phyloP scores from a whole-genome alignment of 257 asterid species.

The Capsicum chinense region DNA sequence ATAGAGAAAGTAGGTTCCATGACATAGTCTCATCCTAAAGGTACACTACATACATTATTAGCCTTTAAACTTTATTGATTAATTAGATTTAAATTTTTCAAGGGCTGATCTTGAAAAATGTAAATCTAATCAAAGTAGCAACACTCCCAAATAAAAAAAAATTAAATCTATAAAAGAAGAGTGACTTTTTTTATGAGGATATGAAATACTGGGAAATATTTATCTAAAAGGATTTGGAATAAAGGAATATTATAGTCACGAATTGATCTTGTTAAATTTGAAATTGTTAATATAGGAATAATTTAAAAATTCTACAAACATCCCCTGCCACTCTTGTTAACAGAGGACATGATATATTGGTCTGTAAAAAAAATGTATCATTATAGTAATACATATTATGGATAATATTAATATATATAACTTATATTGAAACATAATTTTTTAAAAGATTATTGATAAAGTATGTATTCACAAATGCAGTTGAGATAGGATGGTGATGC shows the following conservation, averaged over 20 bases:
- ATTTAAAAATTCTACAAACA: constrained; percentile 49
- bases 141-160: too few relatives aligned
- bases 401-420: neutral
- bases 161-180: too few relatives aligned
- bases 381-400: neutral
- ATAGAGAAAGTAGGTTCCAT: neutral
- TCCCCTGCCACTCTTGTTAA: constrained; percentile 66
- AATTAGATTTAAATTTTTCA: too few relatives aligned
- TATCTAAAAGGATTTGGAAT: constrained; percentile 52
- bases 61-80: too few relatives aligned
- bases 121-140: too few relatives aligned
- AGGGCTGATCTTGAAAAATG: too few relatives aligned
- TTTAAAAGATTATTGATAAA: neutral
- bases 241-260: constrained; percentile 75
- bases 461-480: constrained; percentile 39
- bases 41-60: neutral
- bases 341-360: constrained; percentile 88
- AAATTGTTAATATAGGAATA: constrained; percentile 51
- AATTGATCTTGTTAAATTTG: constrained; percentile 58
- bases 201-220: constrained; percentile 49
- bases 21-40: neutral
- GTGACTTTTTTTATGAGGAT: too few relatives aligned
- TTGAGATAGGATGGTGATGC: constrained; percentile 56
- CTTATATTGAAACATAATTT: neutral
- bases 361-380: constrained; percentile 29